Base-by-base conservation (phyloP, 129 eudicot species). In the Solidago caesia region DNA sequence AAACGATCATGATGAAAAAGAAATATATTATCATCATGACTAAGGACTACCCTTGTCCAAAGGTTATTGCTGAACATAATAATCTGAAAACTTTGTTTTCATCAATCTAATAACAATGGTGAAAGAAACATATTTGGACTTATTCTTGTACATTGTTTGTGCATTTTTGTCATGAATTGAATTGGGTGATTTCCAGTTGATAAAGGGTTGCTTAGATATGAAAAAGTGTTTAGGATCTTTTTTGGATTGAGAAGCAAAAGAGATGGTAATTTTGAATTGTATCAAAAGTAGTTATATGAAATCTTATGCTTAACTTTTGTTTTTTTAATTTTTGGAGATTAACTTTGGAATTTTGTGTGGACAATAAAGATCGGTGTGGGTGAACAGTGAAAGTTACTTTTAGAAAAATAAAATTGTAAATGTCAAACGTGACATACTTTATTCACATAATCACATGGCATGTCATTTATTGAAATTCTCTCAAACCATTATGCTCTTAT, bases 361-460 rank as follows among this genome's bases (percentile, higher is more conserved):
- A 44, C 47, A 45, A 67, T 41, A 25, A 75, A 75, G 65, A 64
- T 33, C 29, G 72, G 21, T 39, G 55, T 49, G 60, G 52, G 44
- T 27, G 56, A 55, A 44, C 11, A 51, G 81, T 68, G 75, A 68
- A 77, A 59, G 68, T 68, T 15, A 39, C 68, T 46, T 68, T 68
- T 9, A 63, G 46, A 29, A 45, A 15, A 29, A 64, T 47, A 12
- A 63, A 39, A 8, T 2, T 26, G 21, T 29, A 12, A n/a, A 29
- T 48, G 42, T 62, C 60, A 60, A 74, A 49, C 29, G 70, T 39
- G 46, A 47, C 70, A 74, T 62, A 15, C 78, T 63, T 74, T 33
- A 74, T 74, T 33, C 78, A 63, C 78, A 74, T 33, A 74, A 62
- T 33, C 78, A 63, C 78, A 74, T 63, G 78, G 78, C 43, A 63